Evolutionary conservation across 805 yeast species (phyloP), one percentile per base, ranked within the genome.

Genomic region (Clavispora vitiphila): DNA sequence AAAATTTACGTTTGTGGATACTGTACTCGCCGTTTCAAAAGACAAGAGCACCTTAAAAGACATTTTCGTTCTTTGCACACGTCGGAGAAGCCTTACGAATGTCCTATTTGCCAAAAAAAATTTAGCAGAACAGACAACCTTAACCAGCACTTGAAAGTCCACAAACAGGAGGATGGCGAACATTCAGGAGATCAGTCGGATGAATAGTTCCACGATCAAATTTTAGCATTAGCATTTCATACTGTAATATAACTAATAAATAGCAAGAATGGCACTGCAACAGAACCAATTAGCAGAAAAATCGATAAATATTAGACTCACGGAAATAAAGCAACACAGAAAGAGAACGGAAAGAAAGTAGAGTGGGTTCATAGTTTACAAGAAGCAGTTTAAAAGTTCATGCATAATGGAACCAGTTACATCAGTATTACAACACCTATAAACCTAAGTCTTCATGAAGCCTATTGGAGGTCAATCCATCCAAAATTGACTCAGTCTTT

Each of bases 31-130:
- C 56, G 75, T 29, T 84, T 84, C 62, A 79, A 81, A 56, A 71
- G 93, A 50, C 87, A 83, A 57, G 93, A 84, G 54, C 93, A 84
- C 59, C 63, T 84, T 51, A 82, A 81, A 57, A 71, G 93, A 45
- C 93, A 84, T 54, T 77, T 80, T 56, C 66, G 90, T 43, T 79
- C 87, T 15, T 67, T 84, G 45, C 93, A 84, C 54, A 82, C 84
- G 25, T 72, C 80, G 41, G 87, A 81, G 42, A 83, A 81, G 58
- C 91, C 88, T 0, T 81, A 71, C 58, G 76, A 72, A 43, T 82
- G 88, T 58, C 64, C 67, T 8, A 66, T 76, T 18, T 82, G 88
- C 54, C 72, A 71, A 25, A 80, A 81, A 56, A 77, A 79, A 51
- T 82, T 82, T 50, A 78, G 85, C 44, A 65, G 88, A 49, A 71